Base-by-base conservation (phyloP, 176 grass and related monocot genomes). In the Lolium perenne region DNA sequence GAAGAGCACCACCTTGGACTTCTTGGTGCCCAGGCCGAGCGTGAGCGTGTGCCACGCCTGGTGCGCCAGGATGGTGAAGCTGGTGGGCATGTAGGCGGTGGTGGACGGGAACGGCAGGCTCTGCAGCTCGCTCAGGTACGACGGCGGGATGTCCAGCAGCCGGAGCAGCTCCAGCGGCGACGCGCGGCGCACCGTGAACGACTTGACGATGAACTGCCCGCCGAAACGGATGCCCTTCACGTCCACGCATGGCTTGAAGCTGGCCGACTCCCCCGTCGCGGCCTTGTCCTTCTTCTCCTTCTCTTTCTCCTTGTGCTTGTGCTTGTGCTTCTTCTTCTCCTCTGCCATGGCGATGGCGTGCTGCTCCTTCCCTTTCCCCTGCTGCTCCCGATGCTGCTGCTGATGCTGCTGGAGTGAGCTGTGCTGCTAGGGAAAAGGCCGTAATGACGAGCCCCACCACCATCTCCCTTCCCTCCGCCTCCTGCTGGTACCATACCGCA, bases 41-140 rank as follows among this genome's bases (percentile, higher is more conserved):
- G 96, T 98, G 57, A 98, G 87, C 20, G 96, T 98, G 88, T 92
- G 96, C 96, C 96, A 98, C 38, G 96, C 96, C 84, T 98, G 93
- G 81, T 98, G 96, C 38, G 96, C 96, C 69, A 98, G 90, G 85
- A 98, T 95, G 75, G 96, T 98, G 93, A 98, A 98, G 85, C 93
- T 95, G 64, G 96, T 98, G 22, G 96, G 96, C 72, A 98, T 84
- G 84, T 94, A 98, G 9, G 90, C 72, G 53, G 92, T 94, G 63
- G 92, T 95, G 23, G 96, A 98, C 57, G 92, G 88, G 88, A 98
- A 98, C 23, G 96, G 96, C n/a, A 98, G 89, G 90, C 78, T 89
- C 81, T 85, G 91, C 84, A 92, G 92, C 90, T 95, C 93, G 85
- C 90, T 89, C 74, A 95, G 84, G 91, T 89, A 95, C 38, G 96